Evolutionary conservation across 2,329 filamentous ascomycete species (phyloP).

Genomic region (Cryphonectria japonica): DNA sequence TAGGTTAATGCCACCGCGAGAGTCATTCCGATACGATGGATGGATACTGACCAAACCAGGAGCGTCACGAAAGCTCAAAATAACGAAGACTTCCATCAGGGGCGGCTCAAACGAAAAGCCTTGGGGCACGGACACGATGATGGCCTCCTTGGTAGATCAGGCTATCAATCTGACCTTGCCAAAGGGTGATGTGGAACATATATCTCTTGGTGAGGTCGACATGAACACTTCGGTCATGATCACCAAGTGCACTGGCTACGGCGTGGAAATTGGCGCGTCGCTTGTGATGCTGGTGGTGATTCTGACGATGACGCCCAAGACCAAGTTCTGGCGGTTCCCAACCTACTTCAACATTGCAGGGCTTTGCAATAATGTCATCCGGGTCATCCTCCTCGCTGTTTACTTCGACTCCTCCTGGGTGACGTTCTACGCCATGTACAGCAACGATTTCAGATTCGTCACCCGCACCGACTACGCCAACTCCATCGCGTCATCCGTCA

Average conservation of each 20-base stretch:
- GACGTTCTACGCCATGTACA: slow-evolving; percentile 63
- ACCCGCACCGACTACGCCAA: slow-evolving; percentile 41
- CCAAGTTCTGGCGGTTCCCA: slow-evolving; percentile 66
- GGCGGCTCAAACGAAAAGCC: not conserved
- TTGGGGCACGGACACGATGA: not conserved
- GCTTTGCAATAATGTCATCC: slow-evolving; percentile 63
- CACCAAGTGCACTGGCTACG: slow-evolving; percentile 64
- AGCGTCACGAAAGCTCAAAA: not conserved
- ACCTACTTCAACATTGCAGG: slow-evolving; percentile 68
- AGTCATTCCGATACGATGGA: not conserved
- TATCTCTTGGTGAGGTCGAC: slow-evolving; percentile 36
- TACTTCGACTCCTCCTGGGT: slow-evolving; percentile 65
- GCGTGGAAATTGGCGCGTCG: slow-evolving; percentile 70
- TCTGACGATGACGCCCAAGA: slow-evolving; percentile 65
- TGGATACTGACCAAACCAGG: not conserved
- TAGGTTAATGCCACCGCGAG: not conserved
- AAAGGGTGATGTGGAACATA: slow-evolving; percentile 1
- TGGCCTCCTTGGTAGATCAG: slow-evolving; percentile 7
- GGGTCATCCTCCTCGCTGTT: slow-evolving; percentile 59
- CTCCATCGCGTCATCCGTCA: slow-evolving; percentile 45
- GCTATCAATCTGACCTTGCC: slow-evolving; percentile 19
- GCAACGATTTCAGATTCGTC: slow-evolving; percentile 57
- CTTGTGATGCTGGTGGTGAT: slow-evolving; percentile 68
- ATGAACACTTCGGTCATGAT: slow-evolving; percentile 38
- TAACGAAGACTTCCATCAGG: not conserved